phyloP scores from a whole-genome alignment of 176 grass and related monocot species.

The Hordeum marinum region DNA sequence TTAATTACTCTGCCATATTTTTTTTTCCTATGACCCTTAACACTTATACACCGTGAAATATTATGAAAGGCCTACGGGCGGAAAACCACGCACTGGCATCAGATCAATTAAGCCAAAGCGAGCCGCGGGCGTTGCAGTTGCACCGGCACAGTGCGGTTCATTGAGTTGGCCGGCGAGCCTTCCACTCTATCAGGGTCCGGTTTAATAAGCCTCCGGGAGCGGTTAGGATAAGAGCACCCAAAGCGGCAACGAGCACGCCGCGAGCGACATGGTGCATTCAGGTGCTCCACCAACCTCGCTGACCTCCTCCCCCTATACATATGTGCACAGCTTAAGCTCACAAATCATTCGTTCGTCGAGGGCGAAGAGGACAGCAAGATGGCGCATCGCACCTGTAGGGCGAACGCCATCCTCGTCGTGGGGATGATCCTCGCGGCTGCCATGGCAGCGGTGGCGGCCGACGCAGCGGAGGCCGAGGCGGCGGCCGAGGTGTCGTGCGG shows the following conservation, averaged over 20 bases:
- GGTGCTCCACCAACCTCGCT: slow-evolving; percentile 23
- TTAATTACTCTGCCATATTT: too few species aligned
- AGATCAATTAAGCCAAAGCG: background rate
- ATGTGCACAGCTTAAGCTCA: background rate
- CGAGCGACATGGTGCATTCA: slow-evolving; percentile 5
- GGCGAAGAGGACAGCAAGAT: background rate
- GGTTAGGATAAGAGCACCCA: background rate
- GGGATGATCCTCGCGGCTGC: background rate
- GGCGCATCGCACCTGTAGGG: background rate
- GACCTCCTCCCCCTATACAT: slow-evolving; percentile 24
- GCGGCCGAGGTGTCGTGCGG: slow-evolving; percentile 26
- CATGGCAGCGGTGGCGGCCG: background rate
- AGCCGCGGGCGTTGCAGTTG: background rate
- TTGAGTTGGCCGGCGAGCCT: background rate
- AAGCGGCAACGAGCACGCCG: background rate
- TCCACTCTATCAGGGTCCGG: background rate
- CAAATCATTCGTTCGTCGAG: background rate
- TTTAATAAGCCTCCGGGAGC: background rate
- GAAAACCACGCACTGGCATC: background rate
- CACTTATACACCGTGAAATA: too few species aligned
- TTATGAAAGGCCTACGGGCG: too few species aligned
- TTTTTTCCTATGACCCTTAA: too few species aligned
- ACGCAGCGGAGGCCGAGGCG: background rate
- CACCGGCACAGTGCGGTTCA: background rate
- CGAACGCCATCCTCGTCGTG: background rate